A percentile compares a stretch with the other conserved stretches of the same genome.
Conservation (phyloP, 345 rosid species). For the Dimocarpus longan region DNA sequence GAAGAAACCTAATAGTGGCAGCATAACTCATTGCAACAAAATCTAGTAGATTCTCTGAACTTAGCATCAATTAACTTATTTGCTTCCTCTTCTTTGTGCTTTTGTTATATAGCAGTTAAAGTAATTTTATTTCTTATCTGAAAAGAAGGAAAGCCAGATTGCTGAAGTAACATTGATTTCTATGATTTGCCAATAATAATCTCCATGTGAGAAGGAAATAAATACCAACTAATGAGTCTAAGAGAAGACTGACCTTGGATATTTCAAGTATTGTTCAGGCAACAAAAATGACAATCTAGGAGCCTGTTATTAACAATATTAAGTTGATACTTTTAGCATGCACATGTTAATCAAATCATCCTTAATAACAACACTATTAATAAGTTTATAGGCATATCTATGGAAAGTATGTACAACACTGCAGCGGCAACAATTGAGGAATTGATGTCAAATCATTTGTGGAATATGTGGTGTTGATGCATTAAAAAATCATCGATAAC, state of each 20-base stretch:
- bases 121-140: neutral
- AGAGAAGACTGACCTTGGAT: slow-evolving; percentile 68
- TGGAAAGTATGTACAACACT: neutral
- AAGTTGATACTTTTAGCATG: slow-evolving; percentile 13
- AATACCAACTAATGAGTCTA: neutral
- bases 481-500: too few species aligned
- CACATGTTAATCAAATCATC: too few species aligned
- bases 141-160: neutral
- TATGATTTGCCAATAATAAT: slow-evolving; percentile 3
- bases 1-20: neutral
- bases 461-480: neutral
- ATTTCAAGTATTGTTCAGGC: slow-evolving; percentile 79
- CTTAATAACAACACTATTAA: too few species aligned
- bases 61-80: neutral
- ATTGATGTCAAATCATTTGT: slow-evolving; percentile 7
- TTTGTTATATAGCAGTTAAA: neutral
- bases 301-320: slow-evolving; percentile 60
- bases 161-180: neutral
- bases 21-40: neutral
- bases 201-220: neutral
- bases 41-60: neutral
- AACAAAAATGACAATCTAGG: slow-evolving; percentile 92
- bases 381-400: neutral
- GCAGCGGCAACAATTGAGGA: neutral
- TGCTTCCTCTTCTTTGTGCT: neutral